These are phyloP conservation scores for Turritis glabra DNA, from an alignment of 345 rosid genomes.

Conservation along the genomic window DNA sequence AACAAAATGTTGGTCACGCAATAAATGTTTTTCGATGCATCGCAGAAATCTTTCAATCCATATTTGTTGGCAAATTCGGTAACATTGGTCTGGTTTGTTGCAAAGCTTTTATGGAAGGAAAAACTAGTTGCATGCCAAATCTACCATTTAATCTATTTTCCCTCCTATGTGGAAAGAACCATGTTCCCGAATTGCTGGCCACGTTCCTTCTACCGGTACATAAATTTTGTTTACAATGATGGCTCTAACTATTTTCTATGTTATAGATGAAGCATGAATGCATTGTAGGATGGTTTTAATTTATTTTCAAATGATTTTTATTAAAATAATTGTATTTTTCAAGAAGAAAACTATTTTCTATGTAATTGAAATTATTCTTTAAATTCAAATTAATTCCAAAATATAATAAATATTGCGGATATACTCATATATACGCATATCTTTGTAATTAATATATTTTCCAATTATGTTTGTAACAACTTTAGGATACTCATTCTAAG, in stretches of 20 bases:
- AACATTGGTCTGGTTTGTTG: neutral
- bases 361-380: neutral
- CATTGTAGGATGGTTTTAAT: no score
- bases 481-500: no score
- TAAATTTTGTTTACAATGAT: neutral
- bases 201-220: neutral
- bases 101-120: neutral
- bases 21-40: neutral
- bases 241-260: neutral
- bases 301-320: no score
- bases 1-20: neutral
- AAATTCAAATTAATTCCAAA: neutral
- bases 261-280: no score
- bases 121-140: neutral
- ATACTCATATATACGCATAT: no score
- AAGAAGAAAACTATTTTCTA: neutral
- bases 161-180: neutral
- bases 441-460: no score
- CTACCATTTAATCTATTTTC: neutral
- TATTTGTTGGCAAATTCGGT: neutral
- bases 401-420: no score
- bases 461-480: no score
- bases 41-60: neutral
- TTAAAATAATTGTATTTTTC: no score
- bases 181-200: neutral